Conservation (phyloP, 2,329 filamentous ascomycete species). For the Ramularia endophylla region DNA sequence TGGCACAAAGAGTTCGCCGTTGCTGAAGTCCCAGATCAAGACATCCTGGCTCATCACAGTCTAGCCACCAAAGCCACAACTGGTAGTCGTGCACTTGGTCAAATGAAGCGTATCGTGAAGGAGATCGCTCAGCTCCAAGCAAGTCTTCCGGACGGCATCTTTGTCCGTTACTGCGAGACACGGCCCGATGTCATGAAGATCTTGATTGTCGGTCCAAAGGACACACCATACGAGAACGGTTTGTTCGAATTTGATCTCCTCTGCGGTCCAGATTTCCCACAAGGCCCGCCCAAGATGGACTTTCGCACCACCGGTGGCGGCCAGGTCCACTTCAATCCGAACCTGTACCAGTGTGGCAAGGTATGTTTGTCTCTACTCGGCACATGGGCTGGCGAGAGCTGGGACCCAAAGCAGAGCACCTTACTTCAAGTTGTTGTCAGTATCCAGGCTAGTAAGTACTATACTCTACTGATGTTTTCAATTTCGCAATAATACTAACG, state of each 20-base stretch:
- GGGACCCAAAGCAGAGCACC: constrained; percentile 45
- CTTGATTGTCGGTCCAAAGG: constrained; percentile 51
- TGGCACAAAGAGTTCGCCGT: constrained; percentile 32
- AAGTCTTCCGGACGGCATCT: constrained; percentile 49
- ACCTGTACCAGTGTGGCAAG: constrained; percentile 55
- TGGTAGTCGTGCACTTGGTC: constrained; percentile 27
- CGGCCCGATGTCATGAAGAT: constrained; percentile 52
- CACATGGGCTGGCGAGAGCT: constrained; percentile 49
- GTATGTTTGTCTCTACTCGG: constrained; percentile 53
- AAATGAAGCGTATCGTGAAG: constrained; percentile 47
- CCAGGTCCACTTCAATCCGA: constrained; percentile 50
- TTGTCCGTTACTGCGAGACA: constrained; percentile 52
- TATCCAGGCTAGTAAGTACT: constrained; percentile 47
- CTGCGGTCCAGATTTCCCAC: constrained; percentile 43
- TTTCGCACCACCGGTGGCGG: constrained; percentile 52
- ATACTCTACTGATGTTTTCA: too few relatives aligned
- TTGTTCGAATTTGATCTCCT: constrained; percentile 55
- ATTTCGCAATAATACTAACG: too few relatives aligned
- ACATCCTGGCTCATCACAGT: constrained; percentile 30
- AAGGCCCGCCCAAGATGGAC: constrained; percentile 43
- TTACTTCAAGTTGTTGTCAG: constrained; percentile 49
- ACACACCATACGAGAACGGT: constrained; percentile 55
- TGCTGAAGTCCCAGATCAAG: constrained; percentile 32
- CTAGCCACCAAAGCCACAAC: constrained; percentile 15
- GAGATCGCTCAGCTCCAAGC: constrained; percentile 49